Base-by-base conservation (phyloP, 2,329 filamentous ascomycete species). In the Ophiosphaerella herpotricha region DNA sequence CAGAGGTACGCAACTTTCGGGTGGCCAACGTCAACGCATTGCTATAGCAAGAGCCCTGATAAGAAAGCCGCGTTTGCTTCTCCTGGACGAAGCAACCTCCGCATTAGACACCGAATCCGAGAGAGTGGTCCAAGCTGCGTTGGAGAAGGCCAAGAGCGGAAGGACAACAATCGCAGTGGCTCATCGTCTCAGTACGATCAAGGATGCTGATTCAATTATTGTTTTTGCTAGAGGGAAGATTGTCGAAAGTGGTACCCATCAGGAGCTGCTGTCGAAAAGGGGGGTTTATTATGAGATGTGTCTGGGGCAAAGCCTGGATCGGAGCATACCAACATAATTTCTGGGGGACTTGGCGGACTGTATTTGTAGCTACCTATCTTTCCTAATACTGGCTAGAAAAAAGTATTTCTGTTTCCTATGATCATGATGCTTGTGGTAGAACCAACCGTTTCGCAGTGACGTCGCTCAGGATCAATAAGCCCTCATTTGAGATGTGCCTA, bases 151-250 rank as follows among this genome's bases (percentile, higher is more conserved):
- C 2, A 88, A 90, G 36, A 88, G 88, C 74, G 90, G 90, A 5
- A 82, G 91, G 37, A 96, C 91, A 83, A 97, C 93, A 0, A 92
- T 97, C 56, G 92, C 93, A 1, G 92, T 99, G 0, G 94, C 94
- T 7, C 94, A 99, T 74, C 82, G 93, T 26, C 78, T 97, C 12
- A 91, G 87, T 67, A 97, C 93, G 0, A 97, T 97, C 57, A 91
- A 96, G 69, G 93, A 94, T 70, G 93, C 93, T 1, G 93, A 97
- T 70, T 77, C 91, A 43, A 97, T 97, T 64, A 94, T 95, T 60
- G 92, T 97, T 4, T 94, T 97, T 69, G 91, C 96, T 70, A 86
- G 89, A 64, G 93, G 93, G 4, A 81, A 83, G 48, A 85, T 97
- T 40, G 88, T 91, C 1, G 93, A 97, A 77, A 82, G 84, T 57